Percentiles rank a stretch among this genome's conserved stretches.
Evolutionary conservation across 2,329 filamentous ascomycete species (phyloP).

Genomic region (Cercospora zeina): DNA sequence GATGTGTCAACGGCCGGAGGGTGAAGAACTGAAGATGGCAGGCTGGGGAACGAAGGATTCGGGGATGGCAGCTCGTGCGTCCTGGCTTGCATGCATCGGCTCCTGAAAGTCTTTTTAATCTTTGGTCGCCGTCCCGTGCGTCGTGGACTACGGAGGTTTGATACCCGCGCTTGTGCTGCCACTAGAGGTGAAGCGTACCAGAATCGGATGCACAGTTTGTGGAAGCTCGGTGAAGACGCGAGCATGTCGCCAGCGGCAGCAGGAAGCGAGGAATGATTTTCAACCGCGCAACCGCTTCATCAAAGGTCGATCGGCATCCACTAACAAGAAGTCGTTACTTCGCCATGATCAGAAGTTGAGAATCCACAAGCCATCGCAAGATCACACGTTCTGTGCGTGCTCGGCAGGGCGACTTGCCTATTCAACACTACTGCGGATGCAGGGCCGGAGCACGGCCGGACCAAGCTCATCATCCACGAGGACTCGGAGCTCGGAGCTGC

Average conservation of each 20-base stretch:
- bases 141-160: slow-evolving; percentile 1
- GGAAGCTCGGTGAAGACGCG: background rate
- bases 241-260: slow-evolving; percentile 2
- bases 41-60: background rate
- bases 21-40: background rate
- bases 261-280: background rate
- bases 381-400: slow-evolving; percentile 1
- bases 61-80: slow-evolving; percentile 7
- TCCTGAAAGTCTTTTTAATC: background rate
- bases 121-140: background rate
- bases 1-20: slow-evolving; percentile 2
- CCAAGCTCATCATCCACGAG: slow-evolving; percentile 4
- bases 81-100: slow-evolving; percentile 7
- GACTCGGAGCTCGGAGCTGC: background rate
- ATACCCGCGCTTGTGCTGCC: background rate
- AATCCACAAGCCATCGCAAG: background rate
- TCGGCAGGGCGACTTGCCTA: background rate
- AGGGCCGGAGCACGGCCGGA: background rate
- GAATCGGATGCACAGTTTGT: background rate
- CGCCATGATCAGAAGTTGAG: too few species aligned
- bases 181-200: background rate
- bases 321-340: background rate
- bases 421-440: background rate
- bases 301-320: background rate
- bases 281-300: background rate